Conservation (phyloP, 768 basidiomycete species). For the Lanmaoa pseudosensibilis region DNA sequence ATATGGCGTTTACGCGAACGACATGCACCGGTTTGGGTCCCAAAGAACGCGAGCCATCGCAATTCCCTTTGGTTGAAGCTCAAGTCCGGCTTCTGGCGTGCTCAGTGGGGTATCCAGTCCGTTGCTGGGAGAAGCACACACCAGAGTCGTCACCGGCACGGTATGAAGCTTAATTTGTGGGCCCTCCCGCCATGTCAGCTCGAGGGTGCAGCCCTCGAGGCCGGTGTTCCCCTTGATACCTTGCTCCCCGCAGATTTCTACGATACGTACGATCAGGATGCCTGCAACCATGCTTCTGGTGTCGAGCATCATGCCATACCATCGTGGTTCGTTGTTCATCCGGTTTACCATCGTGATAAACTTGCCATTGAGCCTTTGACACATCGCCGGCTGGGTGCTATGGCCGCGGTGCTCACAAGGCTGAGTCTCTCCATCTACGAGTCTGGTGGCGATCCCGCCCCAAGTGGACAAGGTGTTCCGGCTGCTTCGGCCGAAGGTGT, state of each 20-base stretch:
- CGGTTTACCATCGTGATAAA: constrained; percentile 19
- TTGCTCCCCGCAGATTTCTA: constrained; percentile 46
- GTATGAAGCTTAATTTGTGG: constrained; percentile 63
- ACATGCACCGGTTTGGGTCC: constrained; percentile 55
- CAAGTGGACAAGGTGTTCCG: not conserved
- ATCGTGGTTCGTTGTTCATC: constrained; percentile 22
- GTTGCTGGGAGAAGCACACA: constrained; percentile 2
- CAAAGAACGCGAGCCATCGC: constrained; percentile 27
- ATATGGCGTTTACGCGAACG: constrained; percentile 58
- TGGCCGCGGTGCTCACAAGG: constrained; percentile 54
- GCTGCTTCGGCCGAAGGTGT: not conserved
- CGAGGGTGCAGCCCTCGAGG: constrained; percentile 64
- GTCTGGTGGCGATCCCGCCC: constrained; percentile 15
- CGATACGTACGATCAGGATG: constrained; percentile 13
- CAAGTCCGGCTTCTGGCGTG: constrained; percentile 5
- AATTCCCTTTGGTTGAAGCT: constrained; percentile 12
- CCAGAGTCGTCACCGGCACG: constrained; percentile 31
- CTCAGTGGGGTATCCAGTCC: constrained; percentile 9
- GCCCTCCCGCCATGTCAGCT: constrained; percentile 56
- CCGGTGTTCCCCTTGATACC: constrained; percentile 56
- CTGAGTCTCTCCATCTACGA: constrained; percentile 46
- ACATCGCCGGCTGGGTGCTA: constrained; percentile 55
- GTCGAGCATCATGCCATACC: not conserved
- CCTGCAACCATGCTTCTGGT: not conserved
- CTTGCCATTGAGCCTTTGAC: constrained; percentile 40